phyloP scores from a whole-genome alignment of 1,284 basidiomycete species.

The Leccinum pachyderme region DNA sequence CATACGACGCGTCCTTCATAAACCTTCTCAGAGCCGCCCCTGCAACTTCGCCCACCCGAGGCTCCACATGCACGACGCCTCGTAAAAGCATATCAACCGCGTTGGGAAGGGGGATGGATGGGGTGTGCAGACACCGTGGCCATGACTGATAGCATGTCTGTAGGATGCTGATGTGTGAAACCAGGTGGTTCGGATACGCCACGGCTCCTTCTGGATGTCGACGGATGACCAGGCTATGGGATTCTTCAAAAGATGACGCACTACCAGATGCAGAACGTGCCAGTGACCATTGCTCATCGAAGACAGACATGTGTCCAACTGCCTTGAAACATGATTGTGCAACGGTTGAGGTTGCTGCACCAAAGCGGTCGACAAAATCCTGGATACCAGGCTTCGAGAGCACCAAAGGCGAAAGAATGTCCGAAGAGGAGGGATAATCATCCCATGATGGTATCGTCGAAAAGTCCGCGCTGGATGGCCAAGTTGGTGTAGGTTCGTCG shows the following conservation, averaged over 20 bases:
- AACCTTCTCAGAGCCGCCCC: slow-evolving; percentile 72
- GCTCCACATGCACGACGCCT: slow-evolving; percentile 84
- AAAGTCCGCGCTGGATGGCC: slow-evolving; percentile 80
- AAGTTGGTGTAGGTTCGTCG: slow-evolving; percentile 65
- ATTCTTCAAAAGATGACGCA: slow-evolving; percentile 67
- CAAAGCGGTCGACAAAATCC: slow-evolving; percentile 72
- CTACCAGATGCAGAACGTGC: slow-evolving; percentile 39
- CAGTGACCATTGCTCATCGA: slow-evolving; percentile 79
- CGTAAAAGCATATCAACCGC: slow-evolving; percentile 80
- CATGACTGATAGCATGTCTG: slow-evolving; percentile 82
- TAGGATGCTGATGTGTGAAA: slow-evolving; percentile 72
- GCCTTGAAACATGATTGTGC: slow-evolving; percentile 64
- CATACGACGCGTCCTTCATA: slow-evolving; percentile 59
- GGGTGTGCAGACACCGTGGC: slow-evolving; percentile 72
- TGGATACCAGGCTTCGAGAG: slow-evolving; percentile 67
- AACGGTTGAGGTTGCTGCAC: slow-evolving; percentile 61
- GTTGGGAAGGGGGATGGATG: slow-evolving; percentile 51
- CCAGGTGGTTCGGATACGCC: slow-evolving; percentile 65
- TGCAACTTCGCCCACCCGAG: slow-evolving; percentile 68
- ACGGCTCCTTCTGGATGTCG: slow-evolving; percentile 71
- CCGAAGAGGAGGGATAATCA: slow-evolving; percentile 74
- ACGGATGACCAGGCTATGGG: slow-evolving; percentile 60
- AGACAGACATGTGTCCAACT: slow-evolving; percentile 77
- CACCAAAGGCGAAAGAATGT: slow-evolving; percentile 52
- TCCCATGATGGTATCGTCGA: slow-evolving; percentile 51